Base-by-base conservation (phyloP, 345 rosid genomes). In the Populus pruinosa region DNA sequence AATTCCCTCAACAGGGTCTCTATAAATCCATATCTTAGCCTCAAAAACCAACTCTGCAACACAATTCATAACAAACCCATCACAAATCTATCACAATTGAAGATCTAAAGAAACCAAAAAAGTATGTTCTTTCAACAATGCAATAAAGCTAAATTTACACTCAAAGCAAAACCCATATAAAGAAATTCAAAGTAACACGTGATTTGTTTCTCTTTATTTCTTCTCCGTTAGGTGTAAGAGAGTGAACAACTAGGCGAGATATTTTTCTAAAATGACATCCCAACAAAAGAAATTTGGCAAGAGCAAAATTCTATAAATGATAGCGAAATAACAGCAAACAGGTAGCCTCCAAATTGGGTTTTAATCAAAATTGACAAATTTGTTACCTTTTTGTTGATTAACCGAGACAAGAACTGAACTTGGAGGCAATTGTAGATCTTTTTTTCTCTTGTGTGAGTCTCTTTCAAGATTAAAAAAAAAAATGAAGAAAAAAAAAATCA, bases 171-270 rank as follows among this genome's bases (percentile, higher is more conserved):
- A 49, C 41, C 75, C 61, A 77, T 44, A 3, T 44, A 44, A 44
- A 44, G 0, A 13, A 44, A 73, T 72, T 78, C 68, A 67, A 79
- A 79, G 82, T 39, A 68, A 68, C 23, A 55, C 36, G 53, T 63
- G 73, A 71, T 68, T 23, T 43, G 31, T 14, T 36, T 7, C 49
- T 39, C 8, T 18, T 43, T 18, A 13, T 69, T 69, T 38, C 55
- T 10, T 21, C 5, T 36, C 16, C 25, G 82, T 74, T 79, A 69
- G 82, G 82, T 79, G 70, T 23, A 67, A 47, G 78, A 74, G 61
- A 73, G 70, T 59, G 70, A 74, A 59, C 63, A n/a, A 1, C 63
- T 59, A 13, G 3, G 63, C 23, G 63, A n/a, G 29, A 59, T 47
- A 69, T 59, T 13, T 67, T 20, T 41, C 78, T 61, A 62, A 67